These are phyloP conservation scores for Dioscorea cayenensis DNA, from an alignment of 116 monocot genomes.

Conservation along the genomic window DNA sequence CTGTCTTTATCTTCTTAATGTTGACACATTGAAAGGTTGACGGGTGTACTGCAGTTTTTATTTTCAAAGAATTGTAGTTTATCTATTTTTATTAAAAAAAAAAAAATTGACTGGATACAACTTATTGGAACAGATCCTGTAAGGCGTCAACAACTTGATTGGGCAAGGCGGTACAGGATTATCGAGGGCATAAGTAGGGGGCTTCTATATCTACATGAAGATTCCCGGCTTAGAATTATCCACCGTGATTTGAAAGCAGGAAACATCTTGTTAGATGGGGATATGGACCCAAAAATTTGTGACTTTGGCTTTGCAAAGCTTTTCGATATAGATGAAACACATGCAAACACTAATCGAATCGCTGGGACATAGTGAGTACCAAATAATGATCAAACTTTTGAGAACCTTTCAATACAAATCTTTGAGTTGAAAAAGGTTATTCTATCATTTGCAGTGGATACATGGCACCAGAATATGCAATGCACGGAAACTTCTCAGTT, in stretches of 20 bases:
- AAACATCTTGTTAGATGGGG: conserved; percentile 25
- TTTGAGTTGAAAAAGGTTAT: not conserved
- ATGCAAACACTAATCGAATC: conserved; percentile 18
- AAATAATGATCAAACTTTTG: not conserved
- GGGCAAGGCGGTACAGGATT: conserved; percentile 25
- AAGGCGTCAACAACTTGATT: conserved; percentile 8
- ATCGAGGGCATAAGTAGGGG: conserved; percentile 36
- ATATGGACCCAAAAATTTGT: conserved; percentile 38
- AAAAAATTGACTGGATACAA: no score
- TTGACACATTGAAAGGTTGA: not conserved
- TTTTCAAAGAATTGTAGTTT: no score
- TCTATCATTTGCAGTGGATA: conserved; percentile 20
- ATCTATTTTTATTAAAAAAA: no score
- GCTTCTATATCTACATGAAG: conserved; percentile 34
- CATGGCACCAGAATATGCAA: conserved; percentile 32
- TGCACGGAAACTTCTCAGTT: conserved; percentile 18
- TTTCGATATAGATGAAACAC: conserved; percentile 11
- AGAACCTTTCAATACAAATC: not conserved
- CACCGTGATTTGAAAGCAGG: conserved; percentile 28
- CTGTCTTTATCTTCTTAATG: no score
- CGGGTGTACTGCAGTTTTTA: not conserved
- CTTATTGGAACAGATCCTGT: conserved; percentile 11
- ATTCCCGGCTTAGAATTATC: conserved; percentile 22
- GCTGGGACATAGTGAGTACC: conserved; percentile 35
- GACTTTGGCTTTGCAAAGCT: conserved; percentile 36